Evolutionary conservation across 2,329 filamentous ascomycete species (phyloP).

Genomic region (Rhynchosporium secalis): DNA sequence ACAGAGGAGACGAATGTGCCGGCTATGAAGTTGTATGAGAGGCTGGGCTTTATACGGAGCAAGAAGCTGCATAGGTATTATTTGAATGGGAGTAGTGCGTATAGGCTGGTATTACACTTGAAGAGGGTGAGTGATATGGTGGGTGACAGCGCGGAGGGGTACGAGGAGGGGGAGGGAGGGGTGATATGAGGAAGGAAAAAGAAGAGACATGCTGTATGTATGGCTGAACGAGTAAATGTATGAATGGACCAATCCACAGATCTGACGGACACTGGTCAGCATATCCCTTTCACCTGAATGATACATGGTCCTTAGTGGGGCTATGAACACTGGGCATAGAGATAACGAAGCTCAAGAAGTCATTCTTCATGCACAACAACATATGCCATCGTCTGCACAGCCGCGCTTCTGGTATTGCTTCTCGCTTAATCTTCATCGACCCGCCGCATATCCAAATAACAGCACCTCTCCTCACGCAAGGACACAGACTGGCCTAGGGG

Average conservation of each 20-base stretch:
- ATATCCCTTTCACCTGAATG: no score
- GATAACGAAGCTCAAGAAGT: no score
- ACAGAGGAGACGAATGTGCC: slow-evolving; percentile 91
- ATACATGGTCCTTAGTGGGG: no score
- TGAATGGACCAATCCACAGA: background rate
- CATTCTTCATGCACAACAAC: no score
- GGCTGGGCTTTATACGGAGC: slow-evolving; percentile 85
- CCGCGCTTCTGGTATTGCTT: no score
- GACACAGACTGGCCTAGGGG: no score
- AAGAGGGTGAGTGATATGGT: slow-evolving; percentile 37
- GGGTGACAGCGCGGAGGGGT: slow-evolving; percentile 20
- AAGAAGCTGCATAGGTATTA: slow-evolving; percentile 96
- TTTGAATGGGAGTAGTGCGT: slow-evolving; percentile 93
- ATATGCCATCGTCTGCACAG: no score
- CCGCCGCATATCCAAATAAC: no score
- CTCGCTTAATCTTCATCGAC: no score
- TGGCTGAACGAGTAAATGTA: background rate
- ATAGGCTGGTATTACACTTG: slow-evolving; percentile 71
- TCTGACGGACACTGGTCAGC: no score
- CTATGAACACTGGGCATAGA: no score
- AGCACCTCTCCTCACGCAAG: no score
- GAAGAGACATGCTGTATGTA: background rate
- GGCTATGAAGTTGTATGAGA: slow-evolving; percentile 89
- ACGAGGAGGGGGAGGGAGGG: background rate
- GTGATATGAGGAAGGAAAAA: background rate